Conservation (phyloP, 2,329 filamentous ascomycete genomes). For the Fusarium equiseti region DNA sequence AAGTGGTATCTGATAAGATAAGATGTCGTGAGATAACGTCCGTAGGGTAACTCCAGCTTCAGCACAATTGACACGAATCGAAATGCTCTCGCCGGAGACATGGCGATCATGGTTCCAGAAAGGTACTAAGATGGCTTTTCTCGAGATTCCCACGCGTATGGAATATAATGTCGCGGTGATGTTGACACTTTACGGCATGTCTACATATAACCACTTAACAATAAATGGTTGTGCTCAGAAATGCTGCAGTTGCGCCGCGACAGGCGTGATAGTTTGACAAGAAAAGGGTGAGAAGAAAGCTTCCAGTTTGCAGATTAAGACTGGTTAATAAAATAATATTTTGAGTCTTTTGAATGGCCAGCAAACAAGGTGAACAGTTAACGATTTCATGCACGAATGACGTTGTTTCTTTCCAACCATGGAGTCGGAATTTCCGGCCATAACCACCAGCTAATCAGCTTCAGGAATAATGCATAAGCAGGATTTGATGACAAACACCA, state of each 20-base stretch:
- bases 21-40: not conserved
- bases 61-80: not conserved
- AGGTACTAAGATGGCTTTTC: too few relatives aligned
- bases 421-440: not conserved
- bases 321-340: accelerated
- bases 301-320: too few relatives aligned
- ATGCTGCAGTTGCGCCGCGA: too few relatives aligned
- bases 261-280: too few relatives aligned
- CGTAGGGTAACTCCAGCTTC: not conserved
- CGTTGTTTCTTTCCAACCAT: too few relatives aligned
- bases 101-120: too few relatives aligned
- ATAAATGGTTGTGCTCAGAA: accelerated
- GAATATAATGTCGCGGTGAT: too few relatives aligned
- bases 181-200: too few relatives aligned
- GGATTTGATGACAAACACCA: not conserved
- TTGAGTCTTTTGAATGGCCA: too few relatives aligned
- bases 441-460: not conserved
- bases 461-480: not conserved
- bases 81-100: not conserved
- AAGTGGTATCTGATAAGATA: not conserved
- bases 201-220: too few relatives aligned
- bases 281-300: too few relatives aligned
- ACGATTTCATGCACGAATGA: not conserved
- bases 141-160: too few relatives aligned
- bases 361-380: accelerated